Evolutionary conservation across 768 basidiomycete genomes (phyloP), one percentile per base, ranked within the genome.

Genomic region (Rhodosporidiobolus sp.): DNA sequence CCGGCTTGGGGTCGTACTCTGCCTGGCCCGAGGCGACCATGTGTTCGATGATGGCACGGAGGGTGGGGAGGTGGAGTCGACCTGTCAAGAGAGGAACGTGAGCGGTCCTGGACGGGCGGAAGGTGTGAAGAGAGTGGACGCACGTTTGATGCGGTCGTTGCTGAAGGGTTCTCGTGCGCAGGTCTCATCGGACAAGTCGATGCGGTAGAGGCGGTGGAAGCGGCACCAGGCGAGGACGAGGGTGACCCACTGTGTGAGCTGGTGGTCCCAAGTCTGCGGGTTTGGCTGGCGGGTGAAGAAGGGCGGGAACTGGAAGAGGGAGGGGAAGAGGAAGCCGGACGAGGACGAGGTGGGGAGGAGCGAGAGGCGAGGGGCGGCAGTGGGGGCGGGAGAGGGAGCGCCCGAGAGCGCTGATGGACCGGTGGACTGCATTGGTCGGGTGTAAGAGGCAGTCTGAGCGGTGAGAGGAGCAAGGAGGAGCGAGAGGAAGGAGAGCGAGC

Each of bases 211-310:
- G 22, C 79, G 65, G 52, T 80, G 77, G 73, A 75, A 74, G 50
- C 78, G 76, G 4, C 76, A 77, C 77, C 79, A 82, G 19, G 77
- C 69, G 14, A 84, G 66, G 26, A 83, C 67, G 20, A 84, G 77
- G 19, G 70, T n/a, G 32, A 75, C 75, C 83, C 83, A 84, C 38
- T 82, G 77, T 11, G 61, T 38, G 10, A 79, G 52, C 67, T 84
- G 83, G 68, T 82, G 81, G 0, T 79, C 61, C 53, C 79, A 79
- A 6, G 82, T 83, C 30, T 78, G 69, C 1, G 81, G 80, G 69
- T 83, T 83, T 0, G 82, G 82, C 69, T 84, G 83, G 14, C 79
- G 76, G 10, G 83, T 83, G 78, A 83, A 83, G 79, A 83, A 83
- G 6, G 83, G 82, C 4, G 82, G 83, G 70, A 82, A 83, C 10